Conservation (phyloP, 768 basidiomycete species). For the Heimioporus sp. region DNA sequence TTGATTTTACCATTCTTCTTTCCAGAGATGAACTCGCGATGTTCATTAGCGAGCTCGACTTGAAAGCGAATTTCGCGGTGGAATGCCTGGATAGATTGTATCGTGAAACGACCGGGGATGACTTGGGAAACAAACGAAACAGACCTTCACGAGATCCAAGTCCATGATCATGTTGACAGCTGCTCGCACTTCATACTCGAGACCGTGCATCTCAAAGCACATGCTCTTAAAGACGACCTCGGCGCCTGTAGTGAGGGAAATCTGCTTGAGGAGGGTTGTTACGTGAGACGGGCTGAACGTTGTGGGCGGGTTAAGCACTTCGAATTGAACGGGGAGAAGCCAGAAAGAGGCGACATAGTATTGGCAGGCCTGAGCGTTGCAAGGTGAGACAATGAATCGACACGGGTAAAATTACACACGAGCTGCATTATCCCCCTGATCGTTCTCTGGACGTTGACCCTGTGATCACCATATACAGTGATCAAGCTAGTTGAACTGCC, state of each 20-base stretch:
- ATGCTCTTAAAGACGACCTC: conserved; percentile 97
- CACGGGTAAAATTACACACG: conserved; percentile 49
- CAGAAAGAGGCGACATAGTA: conserved; percentile 97
- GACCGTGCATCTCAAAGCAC: conserved; percentile 96
- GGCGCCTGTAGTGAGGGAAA: conserved; percentile 83
- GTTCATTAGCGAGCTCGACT: conserved; percentile 96
- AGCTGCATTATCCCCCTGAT: conserved; percentile 93
- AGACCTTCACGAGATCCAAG: conserved; percentile 86
- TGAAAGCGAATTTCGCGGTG: conserved; percentile 98
- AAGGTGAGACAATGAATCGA: conserved; percentile 20
- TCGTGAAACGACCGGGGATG: background rate
- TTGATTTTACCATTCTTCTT: conserved; percentile 99
- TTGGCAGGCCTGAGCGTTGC: conserved; percentile 70
- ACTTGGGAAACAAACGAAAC: conserved; percentile 10
- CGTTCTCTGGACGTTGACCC: conserved; percentile 92
- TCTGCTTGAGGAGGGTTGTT: conserved; percentile 79
- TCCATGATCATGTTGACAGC: conserved; percentile 87
- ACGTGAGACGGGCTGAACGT: conserved; percentile 82
- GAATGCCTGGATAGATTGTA: conserved; percentile 56
- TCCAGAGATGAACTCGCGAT: conserved; percentile 96
- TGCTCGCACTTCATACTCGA: conserved; percentile 86
- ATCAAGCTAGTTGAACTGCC: conserved; percentile 92
- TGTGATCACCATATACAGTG: conserved; percentile 90
- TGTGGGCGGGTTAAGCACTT: conserved; percentile 81
- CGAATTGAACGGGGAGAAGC: conserved; percentile 92